Base-by-base conservation (phyloP, 140 eudicot species). In the Artemisia princeps region DNA sequence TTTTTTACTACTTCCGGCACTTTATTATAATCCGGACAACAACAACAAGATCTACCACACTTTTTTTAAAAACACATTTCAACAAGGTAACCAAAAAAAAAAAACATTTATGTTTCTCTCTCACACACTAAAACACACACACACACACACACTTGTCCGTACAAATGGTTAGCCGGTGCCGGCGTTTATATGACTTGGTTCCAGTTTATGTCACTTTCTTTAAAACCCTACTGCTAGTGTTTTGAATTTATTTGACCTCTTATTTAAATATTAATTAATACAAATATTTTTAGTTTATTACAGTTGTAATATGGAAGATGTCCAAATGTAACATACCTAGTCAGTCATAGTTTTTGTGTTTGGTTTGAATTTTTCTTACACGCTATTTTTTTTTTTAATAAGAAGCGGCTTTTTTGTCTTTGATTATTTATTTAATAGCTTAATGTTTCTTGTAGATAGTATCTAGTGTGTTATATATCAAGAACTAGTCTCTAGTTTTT, bases 331-430 rank as follows among this genome's bases (percentile, higher is more conserved):
- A 23, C 2, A 23, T 23, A 23, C 24, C 24, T 23, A 23, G 24
- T 23, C 55, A 51, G 48, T 55, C 19, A 17, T 17, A 17, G 73
- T 65, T 69, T 49, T 49, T 55, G 64, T 50, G 46, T 44, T 77
- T 65, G 74, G 71, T 84, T 77, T 84, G 80, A 76, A 83, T 64
- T 46, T 77, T 86, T 86, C 88, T 44, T 67, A 79, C 87, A 79
- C 90, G 83, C 72, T 79, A 73, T 77, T 55, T 16, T 3, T 66
- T 0, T 16, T 3, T 62, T 0, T 11, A 0, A 20, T 54, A 40
- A 24, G 74, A 45, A 60, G 81, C 84, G 76, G 85, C 78, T 77
- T 68, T 78, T 10, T 76, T 74, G 78, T 74, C 70, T 76, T 64
- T 55, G 14, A 66, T 11, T 19, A 46, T 14, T 55, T 59, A 26